These are phyloP conservation scores for Clonostachys byssicola DNA, from an alignment of 2,329 filamentous ascomycete species.

Conservation along the genomic window DNA sequence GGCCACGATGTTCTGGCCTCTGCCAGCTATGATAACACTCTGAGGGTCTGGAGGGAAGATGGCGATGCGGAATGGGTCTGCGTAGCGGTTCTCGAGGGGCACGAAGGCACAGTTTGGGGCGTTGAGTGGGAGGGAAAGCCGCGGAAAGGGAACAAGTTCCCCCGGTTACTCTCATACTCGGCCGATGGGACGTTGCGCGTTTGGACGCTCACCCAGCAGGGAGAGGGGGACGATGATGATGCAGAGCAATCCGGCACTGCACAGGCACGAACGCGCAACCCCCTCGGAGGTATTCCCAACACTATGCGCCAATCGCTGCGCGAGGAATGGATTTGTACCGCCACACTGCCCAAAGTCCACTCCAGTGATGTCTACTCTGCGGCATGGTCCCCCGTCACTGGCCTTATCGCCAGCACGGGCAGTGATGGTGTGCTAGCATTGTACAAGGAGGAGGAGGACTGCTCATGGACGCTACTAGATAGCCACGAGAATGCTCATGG, in stretches of 20 bases:
- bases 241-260: conserved; percentile 13
- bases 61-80: conserved; percentile 88
- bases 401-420: conserved; percentile 80
- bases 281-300: conserved; percentile 69
- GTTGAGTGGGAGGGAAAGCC: conserved; percentile 63
- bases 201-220: conserved; percentile 64
- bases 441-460: conserved; percentile 57
- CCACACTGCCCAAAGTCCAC: conserved; percentile 70
- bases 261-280: conserved; percentile 20
- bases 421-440: conserved; percentile 80
- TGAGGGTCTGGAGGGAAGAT: conserved; percentile 86
- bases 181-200: conserved; percentile 77
- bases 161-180: conserved; percentile 74
- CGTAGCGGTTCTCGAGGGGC: conserved; percentile 75
- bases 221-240: conserved; percentile 32
- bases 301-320: conserved; percentile 77
- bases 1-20: conserved; percentile 74
- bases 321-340: conserved; percentile 81
- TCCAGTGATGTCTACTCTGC: conserved; percentile 74
- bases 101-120: conserved; percentile 86
- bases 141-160: conserved; percentile 34
- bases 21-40: conserved; percentile 91
- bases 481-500: conserved; percentile 75
- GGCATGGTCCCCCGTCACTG: conserved; percentile 74
- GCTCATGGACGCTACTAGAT: conserved; percentile 66